A percentile compares a stretch with the other conserved stretches of the same genome.
These are phyloP conservation scores for Aspergillus pseudoviridinutans DNA, from an alignment of 2,329 filamentous ascomycete species.

Conservation along the genomic window DNA sequence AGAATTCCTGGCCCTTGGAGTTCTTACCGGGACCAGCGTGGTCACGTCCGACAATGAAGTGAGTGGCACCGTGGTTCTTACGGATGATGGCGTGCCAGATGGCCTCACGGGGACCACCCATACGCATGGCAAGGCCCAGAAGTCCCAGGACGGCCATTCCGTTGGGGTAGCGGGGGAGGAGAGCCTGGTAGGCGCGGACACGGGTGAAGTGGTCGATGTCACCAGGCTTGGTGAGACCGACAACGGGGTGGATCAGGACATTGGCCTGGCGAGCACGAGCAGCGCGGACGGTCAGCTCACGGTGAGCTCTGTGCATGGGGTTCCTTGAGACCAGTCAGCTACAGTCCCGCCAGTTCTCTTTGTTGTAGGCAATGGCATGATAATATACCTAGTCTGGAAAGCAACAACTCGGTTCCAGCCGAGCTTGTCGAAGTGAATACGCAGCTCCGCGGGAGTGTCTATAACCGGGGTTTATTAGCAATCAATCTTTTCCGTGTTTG, in stretches of 20 bases:
- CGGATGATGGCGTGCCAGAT: conserved; percentile 99
- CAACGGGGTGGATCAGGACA: conserved; percentile 97
- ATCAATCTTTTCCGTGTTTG: background rate
- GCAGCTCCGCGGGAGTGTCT: conserved; percentile 92
- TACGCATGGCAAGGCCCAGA: conserved; percentile 94
- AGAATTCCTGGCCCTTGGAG: conserved; percentile 94
- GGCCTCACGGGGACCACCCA: conserved; percentile 96
- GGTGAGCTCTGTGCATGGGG: conserved; percentile 98
- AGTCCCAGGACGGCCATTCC: conserved; percentile 97
- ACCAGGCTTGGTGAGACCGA: conserved; percentile 96
- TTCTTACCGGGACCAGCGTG: conserved; percentile 98
- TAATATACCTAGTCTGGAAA: conserved; percentile 73
- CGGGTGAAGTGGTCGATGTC: conserved; percentile 99
- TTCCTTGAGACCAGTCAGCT: conserved; percentile 53
- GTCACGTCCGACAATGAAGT: conserved; percentile 99
- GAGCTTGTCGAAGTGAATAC: conserved; percentile 97
- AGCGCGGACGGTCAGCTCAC: conserved; percentile 94
- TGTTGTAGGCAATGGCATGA: background rate
- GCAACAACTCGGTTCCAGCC: conserved; percentile 97
- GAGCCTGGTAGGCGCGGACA: conserved; percentile 96
- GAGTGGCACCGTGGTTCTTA: conserved; percentile 98
- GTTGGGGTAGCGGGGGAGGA: conserved; percentile 95
- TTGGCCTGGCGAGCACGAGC: conserved; percentile 95
- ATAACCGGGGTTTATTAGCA: conserved; percentile 2
- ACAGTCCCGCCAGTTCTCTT: background rate